Evolutionary conservation across 1,139 yeast genomes (phyloP).

Genomic region (Saccharomycopsis hybrid): DNA sequence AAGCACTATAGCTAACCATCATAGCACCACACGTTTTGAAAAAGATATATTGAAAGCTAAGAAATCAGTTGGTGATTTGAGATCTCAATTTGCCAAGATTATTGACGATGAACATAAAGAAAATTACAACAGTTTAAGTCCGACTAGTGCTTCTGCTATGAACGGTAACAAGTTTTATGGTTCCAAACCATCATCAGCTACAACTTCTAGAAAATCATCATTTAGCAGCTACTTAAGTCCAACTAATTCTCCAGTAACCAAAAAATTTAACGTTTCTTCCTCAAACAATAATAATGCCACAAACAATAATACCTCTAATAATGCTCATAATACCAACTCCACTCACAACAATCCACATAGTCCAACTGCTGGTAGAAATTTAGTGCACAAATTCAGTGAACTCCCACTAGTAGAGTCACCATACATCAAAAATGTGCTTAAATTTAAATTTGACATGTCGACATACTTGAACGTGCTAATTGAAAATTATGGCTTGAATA

Average conservation of each 20-base stretch:
- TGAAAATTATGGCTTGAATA: slow-evolving; percentile 12
- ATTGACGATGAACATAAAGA: slow-evolving; percentile 16
- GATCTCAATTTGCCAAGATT: slow-evolving; percentile 19
- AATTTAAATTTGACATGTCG: slow-evolving; percentile 18
- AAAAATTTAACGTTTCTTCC: slow-evolving; percentile 3
- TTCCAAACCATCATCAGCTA: neutral
- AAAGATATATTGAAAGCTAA: slow-evolving; percentile 20
- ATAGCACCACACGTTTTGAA: slow-evolving; percentile 19
- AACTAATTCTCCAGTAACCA: slow-evolving; percentile 11
- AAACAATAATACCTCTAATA: neutral
- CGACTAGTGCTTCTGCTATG: no score
- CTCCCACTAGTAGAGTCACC: slow-evolving; percentile 16
- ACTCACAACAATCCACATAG: no score
- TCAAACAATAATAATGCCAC: neutral
- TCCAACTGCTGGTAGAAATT: neutral
- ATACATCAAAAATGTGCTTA: slow-evolving; percentile 19
- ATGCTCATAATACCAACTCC: neutral
- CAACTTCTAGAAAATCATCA: slow-evolving; percentile 7
- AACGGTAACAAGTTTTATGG: no score
- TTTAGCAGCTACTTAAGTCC: slow-evolving; percentile 5
- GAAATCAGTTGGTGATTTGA: slow-evolving; percentile 17
- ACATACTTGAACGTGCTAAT: slow-evolving; percentile 12
- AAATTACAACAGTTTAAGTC: neutral
- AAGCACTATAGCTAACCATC: slow-evolving; percentile 16
- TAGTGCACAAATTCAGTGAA: slow-evolving; percentile 11